Evolutionary conservation across 805 yeast genomes (phyloP), one percentile per base, ranked within the genome.

Genomic region (Kazachstania psychrophila): DNA sequence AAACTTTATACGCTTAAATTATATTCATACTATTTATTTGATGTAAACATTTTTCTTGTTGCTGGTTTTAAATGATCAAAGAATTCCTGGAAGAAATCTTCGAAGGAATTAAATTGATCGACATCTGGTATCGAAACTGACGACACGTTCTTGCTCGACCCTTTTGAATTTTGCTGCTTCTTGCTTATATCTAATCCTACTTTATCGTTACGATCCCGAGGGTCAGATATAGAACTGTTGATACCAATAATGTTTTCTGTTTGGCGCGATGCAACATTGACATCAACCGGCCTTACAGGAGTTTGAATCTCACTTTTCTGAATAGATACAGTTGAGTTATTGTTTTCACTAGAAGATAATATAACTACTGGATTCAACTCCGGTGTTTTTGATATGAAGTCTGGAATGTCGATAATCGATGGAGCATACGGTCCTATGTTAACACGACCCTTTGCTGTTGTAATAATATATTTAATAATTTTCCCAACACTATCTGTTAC

Each of bases 401-500:
- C 20, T 10, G 25, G n/a, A 5, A 30, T 30, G 18, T 30, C 33
- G 5, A 30, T 14, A 18, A 36, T 15, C 6, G 34, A 23, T 20
- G 43, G 37, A 31, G 33, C 17, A 26, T 40, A 35, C 6, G 44
- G 39, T 13, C 46, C 43, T 15, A 41, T 29, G 36, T 45, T 34
- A 5, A 45, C 47, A 28, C 49, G 41, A 26, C 49, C 52, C 38
- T 56, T 61, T 7, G 72, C 68, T 2, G 62, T 54, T 34, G 70
- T 75, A 19, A 73, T 72, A 19, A 75, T 53, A 19, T 69, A 64
- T 44, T 68, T 68, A 33, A 75, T 68, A 33, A 75, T 70, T 36
- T 66, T 66, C 2, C 79, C 78, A 26, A 75, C 75, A 5, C 76
- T 72, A 39, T 71, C 77, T 0, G 79, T 73, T 3, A 76, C 77